Evolutionary conservation across 495 filamentous ascomycete genomes (phyloP).

Genomic region (Penicillium angulare): DNA sequence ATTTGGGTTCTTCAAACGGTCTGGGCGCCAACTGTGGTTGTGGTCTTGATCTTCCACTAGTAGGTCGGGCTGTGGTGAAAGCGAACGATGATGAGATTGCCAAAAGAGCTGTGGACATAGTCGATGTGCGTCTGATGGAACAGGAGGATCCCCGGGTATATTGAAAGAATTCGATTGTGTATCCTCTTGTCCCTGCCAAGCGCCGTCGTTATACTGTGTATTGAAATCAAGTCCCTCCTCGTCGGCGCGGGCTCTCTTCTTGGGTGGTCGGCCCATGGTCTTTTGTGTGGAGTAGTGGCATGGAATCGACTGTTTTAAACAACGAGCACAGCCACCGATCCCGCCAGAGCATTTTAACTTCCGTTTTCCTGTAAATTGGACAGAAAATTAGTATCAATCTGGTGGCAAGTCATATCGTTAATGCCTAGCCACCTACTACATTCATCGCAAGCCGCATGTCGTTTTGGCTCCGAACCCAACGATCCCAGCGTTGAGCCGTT

Average conservation of each 20-base stretch:
- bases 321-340: slow-evolving; percentile 39
- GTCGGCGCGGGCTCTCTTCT: slow-evolving; percentile 41
- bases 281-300: slow-evolving; percentile 50
- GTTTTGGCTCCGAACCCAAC: slow-evolving; percentile 22
- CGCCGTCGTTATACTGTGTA: slow-evolving; percentile 9
- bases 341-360: slow-evolving; percentile 52
- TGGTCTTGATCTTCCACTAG: slow-evolving; percentile 27
- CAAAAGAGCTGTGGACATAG: slow-evolving; percentile 28
- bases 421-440: slow-evolving; percentile 30
- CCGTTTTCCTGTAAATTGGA: slow-evolving; percentile 34
- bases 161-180: slow-evolving; percentile 13
- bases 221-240: slow-evolving; percentile 22
- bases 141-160: slow-evolving; percentile 3
- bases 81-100: slow-evolving; percentile 11
- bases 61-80: slow-evolving; percentile 19
- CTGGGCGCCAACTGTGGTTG: slow-evolving; percentile 17
- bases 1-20: slow-evolving; percentile 21
- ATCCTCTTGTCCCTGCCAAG: slow-evolving; percentile 26
- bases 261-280: slow-evolving; percentile 48
- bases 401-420: background rate
- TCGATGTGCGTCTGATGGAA: slow-evolving; percentile 18
- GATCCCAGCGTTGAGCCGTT: no score
- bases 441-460: slow-evolving; percentile 45
- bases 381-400: slow-evolving; percentile 16
- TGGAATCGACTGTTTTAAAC: slow-evolving; percentile 38